These are phyloP conservation scores for Pichia thaimueangensis DNA, from an alignment of 805 yeast genomes.

Conservation along the genomic window DNA sequence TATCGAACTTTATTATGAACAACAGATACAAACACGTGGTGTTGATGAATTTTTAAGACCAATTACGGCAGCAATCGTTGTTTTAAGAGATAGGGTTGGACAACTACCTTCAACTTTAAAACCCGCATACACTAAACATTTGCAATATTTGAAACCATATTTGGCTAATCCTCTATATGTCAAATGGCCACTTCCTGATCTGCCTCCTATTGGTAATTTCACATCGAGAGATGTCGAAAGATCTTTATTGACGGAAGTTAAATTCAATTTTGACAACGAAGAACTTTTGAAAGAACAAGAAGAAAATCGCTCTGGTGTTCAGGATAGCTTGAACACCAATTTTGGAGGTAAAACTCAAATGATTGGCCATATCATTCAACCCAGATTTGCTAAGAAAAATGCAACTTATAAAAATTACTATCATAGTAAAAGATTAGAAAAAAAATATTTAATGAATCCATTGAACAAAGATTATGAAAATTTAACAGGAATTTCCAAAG, in stretches of 20 bases:
- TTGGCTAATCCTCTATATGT: conserved; percentile 29
- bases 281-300: conserved; percentile 34
- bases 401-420: conserved; percentile 37
- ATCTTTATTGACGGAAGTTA: conserved; percentile 68
- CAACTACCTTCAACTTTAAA: conserved; percentile 70
- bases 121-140: conserved; percentile 64
- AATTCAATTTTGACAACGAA: conserved; percentile 50
- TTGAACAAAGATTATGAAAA: conserved; percentile 33
- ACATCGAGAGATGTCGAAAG: conserved; percentile 72
- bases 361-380: conserved; percentile 29
- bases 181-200: conserved; percentile 77
- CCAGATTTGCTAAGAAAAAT: conserved; percentile 20
- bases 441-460: conserved; percentile 67
- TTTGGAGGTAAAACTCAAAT: conserved; percentile 21
- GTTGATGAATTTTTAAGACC: conserved; percentile 42
- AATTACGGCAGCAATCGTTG: conserved; percentile 76
- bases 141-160: conserved; percentile 59
- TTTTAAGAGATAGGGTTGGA: conserved; percentile 77
- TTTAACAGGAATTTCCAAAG: conserved; percentile 32
- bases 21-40: conserved; percentile 24
- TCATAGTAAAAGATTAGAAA: conserved; percentile 53
- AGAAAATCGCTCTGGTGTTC: conserved; percentile 12
- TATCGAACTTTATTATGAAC: conserved; percentile 47
- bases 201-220: conserved; percentile 56
- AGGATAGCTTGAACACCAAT: conserved; percentile 15